Evolutionary conservation across 2,329 filamentous ascomycete species (phyloP).

Genomic region (Xylariomycetidae sp.): DNA sequence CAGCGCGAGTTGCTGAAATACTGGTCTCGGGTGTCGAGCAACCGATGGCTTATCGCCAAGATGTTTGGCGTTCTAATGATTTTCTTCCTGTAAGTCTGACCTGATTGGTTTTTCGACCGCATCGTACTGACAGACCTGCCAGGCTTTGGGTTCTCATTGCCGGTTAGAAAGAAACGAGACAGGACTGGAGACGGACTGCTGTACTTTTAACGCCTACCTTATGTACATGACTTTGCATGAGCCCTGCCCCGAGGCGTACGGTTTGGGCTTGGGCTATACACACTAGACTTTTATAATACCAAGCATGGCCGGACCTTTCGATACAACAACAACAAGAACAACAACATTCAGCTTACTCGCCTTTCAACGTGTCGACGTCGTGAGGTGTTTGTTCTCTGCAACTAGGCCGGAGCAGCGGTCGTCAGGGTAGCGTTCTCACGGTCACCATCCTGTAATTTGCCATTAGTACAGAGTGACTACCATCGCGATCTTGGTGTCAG

Average conservation of each 20-base stretch:
- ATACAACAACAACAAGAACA: slow-evolving; percentile 4
- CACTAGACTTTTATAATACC: slow-evolving; percentile 13
- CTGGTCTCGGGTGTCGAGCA: slow-evolving; percentile 89
- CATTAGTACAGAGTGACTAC: too few relatives aligned
- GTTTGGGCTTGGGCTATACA: slow-evolving; percentile 9
- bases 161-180: slow-evolving; percentile 29
- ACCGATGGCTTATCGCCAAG: slow-evolving; percentile 86
- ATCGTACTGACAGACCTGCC: too few relatives aligned
- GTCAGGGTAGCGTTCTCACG: too few relatives aligned
- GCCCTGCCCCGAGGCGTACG: slow-evolving; percentile 5
- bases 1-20: slow-evolving; percentile 95
- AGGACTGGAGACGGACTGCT: slow-evolving; percentile 6
- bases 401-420: too few relatives aligned
- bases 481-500: too few relatives aligned
- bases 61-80: slow-evolving; percentile 92
- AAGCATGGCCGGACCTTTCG: slow-evolving; percentile 11
- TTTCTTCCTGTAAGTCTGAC: slow-evolving; percentile 62
- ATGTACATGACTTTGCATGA: slow-evolving; percentile 21
- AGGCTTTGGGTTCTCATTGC: slow-evolving; percentile 64
- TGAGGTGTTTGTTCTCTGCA: too few relatives aligned
- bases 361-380: not conserved
- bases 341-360: not conserved
- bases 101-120: not conserved
- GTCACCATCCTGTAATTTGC: too few relatives aligned
- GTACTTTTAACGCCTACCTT: slow-evolving; percentile 14